phyloP scores from a whole-genome alignment of 176 grass and related monocot genomes.

The Triticum timopheevii region DNA sequence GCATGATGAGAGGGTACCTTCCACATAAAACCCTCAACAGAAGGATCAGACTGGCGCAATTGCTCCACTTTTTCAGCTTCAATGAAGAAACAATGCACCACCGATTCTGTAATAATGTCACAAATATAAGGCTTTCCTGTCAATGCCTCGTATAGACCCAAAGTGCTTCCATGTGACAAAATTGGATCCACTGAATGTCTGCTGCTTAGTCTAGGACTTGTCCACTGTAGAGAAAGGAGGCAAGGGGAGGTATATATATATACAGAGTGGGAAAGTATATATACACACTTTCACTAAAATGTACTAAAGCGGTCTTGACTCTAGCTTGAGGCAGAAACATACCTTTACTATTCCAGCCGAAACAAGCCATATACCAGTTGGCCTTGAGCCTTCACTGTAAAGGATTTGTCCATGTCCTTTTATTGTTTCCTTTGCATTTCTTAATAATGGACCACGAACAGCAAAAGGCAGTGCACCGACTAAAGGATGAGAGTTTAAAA shows the following conservation, averaged over 20 bases:
- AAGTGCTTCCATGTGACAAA: slow-evolving; percentile 77
- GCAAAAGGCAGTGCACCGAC: slow-evolving; percentile 69
- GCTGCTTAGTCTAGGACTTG: slow-evolving; percentile 58
- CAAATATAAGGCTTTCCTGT: slow-evolving; percentile 83
- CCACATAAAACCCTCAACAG: slow-evolving; percentile 83
- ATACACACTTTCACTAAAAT: background rate
- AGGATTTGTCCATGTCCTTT: slow-evolving; percentile 55
- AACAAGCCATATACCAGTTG: slow-evolving; percentile 82
- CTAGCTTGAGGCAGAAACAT: background rate
- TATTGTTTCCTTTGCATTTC: slow-evolving; percentile 64
- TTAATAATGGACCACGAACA: slow-evolving; percentile 50
- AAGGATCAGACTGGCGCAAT: slow-evolving; percentile 54
- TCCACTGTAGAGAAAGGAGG: slow-evolving; percentile 54
- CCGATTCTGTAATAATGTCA: slow-evolving; percentile 76
- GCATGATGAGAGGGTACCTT: slow-evolving; percentile 48
- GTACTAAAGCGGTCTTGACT: background rate
- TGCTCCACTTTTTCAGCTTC: slow-evolving; percentile 76
- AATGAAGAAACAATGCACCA: slow-evolving; percentile 86
- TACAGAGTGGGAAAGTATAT: background rate
- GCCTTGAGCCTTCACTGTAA: slow-evolving; percentile 76
- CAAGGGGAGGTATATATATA: background rate
- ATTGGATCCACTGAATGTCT: slow-evolving; percentile 80
- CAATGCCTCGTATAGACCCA: slow-evolving; percentile 88
- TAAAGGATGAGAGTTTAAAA: slow-evolving; percentile 72
- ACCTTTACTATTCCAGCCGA: slow-evolving; percentile 89